Evolutionary conservation across 768 basidiomycete species (phyloP), one percentile per base, ranked within the genome.

Genomic region (Artomyces pyxidatus): DNA sequence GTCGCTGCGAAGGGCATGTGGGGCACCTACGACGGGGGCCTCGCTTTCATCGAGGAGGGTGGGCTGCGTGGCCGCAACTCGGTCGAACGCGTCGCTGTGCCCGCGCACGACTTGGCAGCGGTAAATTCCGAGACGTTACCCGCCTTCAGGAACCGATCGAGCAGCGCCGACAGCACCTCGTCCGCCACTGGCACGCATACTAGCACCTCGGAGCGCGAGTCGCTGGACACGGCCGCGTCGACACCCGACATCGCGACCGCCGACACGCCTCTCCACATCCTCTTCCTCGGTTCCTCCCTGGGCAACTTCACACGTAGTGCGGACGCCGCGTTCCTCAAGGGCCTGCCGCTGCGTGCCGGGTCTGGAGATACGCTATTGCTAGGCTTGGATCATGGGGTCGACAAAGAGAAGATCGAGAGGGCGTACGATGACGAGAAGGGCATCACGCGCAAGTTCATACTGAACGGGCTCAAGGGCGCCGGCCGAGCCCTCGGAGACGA

Each of bases 241-340:
- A 77, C 75, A 1, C 76, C 75, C 37, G 77, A 73, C 19, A 65
- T 65, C 22, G 57, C 60, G 19, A 63, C 17, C 26, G 23, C 48
- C 6, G 43, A 69, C 39, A 64, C 68, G 2, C 83, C 87, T 12
- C 64, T 91, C 27, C 93, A 96, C 60, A 70, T 97, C 46, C 70
- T 98, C 52, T 97, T 96, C 71, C 71, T 98, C 16, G 96, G 95
- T 0, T 93, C 88, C 0, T 89, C 90, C 0, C 63, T 98, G 6
- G 96, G 94, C 6, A 98, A 97, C 70, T 97, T 98, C 64, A 59
- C 72, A 5, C 77, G 91, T 11, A 69, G 71, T 4, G 84, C 76
- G 21, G 87, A 84, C 8, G 75, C 73, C 0, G 65, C 73, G 0
- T 97, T 99, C 66, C 76, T 99, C 44, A 72, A 73, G 6, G 79